Base-by-base conservation (phyloP, 768 basidiomycete species). In the Suillus subluteus region DNA sequence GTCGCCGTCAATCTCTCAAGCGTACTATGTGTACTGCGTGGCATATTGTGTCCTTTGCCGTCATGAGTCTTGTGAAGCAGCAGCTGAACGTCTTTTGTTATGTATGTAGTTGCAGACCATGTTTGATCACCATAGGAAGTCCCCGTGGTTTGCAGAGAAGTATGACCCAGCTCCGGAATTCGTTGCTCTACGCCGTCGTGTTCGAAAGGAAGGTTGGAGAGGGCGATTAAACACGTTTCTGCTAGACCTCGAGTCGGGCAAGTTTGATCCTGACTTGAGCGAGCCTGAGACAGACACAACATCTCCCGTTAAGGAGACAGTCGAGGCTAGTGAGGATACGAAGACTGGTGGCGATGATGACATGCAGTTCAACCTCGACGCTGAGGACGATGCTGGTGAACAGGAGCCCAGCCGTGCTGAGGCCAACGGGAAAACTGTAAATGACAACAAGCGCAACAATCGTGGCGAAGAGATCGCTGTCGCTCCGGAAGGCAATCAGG, bases 61-160 rank as follows among this genome's bases (percentile, higher is more conserved):
- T 52, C 32, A 65, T 62, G 46, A 58, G 54, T 65, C 63, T 50
- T 43, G 46, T 55, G 63, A 21, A 50, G 62, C 63, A 64, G 62
- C 68, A 73, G 65, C 66, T 76, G 76, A 66, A 78, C 69, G 62
- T 64, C 41, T 65, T 68, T 68, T 74, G 73, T 74, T 76, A 78
- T 78, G 81, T 79, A 81, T 84, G 76, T 85, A 98, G 96, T 88
- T 97, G 74, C 94, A 94, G 83, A 91, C 92, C 65, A 91, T 98
- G 86, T 98, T 95, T 85, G 92, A 98, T 41, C 92, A 95, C 79
- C 96, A 98, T 82, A 88, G 90, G 80, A 91, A 91, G 74, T 94
- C 94, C n/a, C 91, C 95, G 16, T 98, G 96, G 96, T 98, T 98
- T 82, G 87, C 89, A 65, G 96, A 98, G 84, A 94, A 94, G 78